Evolutionary conservation across 163 green algal genomes (phyloP).

Genomic region (Scenedesmus sp.): DNA sequence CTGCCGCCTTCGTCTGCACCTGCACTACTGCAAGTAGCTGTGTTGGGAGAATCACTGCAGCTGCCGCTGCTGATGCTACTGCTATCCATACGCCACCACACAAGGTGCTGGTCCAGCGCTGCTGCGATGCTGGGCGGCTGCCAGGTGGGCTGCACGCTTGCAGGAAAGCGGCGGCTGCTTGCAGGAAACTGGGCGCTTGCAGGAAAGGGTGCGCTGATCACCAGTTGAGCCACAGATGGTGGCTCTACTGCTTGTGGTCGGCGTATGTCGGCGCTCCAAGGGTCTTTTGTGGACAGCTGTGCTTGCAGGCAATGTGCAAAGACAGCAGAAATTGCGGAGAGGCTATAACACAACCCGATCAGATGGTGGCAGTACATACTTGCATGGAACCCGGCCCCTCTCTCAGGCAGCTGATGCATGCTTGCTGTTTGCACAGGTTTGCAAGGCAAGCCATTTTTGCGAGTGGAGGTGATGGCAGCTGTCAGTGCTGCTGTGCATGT

Average conservation of each 20-base stretch:
- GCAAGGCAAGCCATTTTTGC: too few species aligned
- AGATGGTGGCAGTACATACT: not conserved
- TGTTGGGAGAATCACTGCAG: not conserved
- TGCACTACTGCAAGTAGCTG: not conserved
- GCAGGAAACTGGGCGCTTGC: not conserved
- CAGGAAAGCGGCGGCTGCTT: not conserved
- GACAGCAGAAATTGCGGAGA: too few species aligned
- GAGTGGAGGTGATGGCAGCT: too few species aligned
- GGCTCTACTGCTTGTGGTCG: not conserved
- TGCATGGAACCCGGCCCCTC: not conserved
- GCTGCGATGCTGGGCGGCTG: not conserved
- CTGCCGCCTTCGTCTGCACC: not conserved
- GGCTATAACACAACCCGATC: not conserved
- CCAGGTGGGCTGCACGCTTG: conserved; percentile 5
- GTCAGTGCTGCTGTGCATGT: too few species aligned
- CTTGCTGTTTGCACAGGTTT: too few species aligned
- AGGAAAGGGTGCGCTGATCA: not conserved
- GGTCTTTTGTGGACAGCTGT: not conserved
- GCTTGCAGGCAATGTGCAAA: not conserved
- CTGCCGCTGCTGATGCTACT: not conserved
- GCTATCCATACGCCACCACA: conserved; percentile 9
- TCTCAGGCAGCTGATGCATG: not conserved
- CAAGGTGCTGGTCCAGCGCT: not conserved
- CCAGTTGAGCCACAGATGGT: not conserved
- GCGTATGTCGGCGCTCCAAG: not conserved